Evolutionary conservation across 371 early-diverging fungal species (phyloP).

Genomic region (Parasitella parasitica): DNA sequence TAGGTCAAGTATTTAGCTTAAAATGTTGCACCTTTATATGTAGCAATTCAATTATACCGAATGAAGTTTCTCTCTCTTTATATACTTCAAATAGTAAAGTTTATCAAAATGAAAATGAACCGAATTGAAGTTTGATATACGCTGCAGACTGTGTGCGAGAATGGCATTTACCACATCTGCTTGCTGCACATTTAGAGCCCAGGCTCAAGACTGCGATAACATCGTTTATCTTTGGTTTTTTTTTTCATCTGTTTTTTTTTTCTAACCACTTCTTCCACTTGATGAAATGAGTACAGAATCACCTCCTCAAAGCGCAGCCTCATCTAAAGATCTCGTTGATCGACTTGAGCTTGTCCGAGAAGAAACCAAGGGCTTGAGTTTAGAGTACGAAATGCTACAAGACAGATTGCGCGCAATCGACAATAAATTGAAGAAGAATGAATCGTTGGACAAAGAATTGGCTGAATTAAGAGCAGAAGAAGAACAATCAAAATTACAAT

Average conservation of each 20-base stretch:
- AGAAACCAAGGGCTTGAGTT: not conserved
- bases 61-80: no score
- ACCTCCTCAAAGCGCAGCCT: not conserved
- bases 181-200: no score
- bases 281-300: not conserved
- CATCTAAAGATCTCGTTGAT: not conserved
- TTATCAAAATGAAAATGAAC: no score
- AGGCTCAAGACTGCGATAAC: not conserved
- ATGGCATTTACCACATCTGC: not conserved
- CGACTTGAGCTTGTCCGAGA: not conserved
- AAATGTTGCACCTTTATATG: no score
- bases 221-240: not conserved
- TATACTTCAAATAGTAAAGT: no score
- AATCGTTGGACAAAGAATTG: not conserved
- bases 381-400: not conserved
- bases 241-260: not conserved
- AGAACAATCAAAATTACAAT: not conserved
- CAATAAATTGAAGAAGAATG: not conserved
- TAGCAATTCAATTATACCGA: no score
- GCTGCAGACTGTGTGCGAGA: not conserved
- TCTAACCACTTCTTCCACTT: not conserved
- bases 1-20: no score
- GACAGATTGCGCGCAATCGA: not conserved
- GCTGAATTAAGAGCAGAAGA: not conserved
- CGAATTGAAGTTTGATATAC: no score